Conservation (phyloP, 2,329 filamentous ascomycete genomes). For the Leptographium procerum region DNA sequence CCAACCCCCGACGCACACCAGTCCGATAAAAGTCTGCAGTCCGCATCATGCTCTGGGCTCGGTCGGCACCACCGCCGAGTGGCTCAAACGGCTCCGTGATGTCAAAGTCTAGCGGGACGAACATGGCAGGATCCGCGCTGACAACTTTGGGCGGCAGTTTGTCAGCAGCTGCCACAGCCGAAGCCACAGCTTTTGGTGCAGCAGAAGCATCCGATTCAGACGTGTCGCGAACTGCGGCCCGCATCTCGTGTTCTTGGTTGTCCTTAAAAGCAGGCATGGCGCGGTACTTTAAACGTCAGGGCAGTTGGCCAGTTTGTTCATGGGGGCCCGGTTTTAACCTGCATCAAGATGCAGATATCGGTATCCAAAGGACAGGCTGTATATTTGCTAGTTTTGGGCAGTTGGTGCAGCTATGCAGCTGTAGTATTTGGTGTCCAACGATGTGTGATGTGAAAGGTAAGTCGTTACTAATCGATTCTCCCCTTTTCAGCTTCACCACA, state of each 20-base stretch:
- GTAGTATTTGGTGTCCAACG: too few relatives aligned
- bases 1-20: conserved; percentile 20
- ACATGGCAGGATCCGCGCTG: conserved; percentile 19
- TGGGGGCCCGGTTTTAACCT: not conserved
- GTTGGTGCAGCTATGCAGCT: too few relatives aligned
- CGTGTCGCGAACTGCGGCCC: not conserved
- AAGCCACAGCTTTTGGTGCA: not conserved
- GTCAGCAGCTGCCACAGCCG: not conserved
- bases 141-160: conserved; percentile 14
- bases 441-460: too few relatives aligned
- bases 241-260: not conserved
- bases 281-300: not conserved
- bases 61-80: conserved; percentile 18
- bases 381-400: too few relatives aligned
- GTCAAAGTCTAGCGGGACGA: conserved; percentile 22
- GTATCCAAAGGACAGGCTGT: too few relatives aligned
- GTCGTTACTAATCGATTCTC: too few relatives aligned
- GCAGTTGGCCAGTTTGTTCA: not conserved
- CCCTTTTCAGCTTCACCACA: too few relatives aligned
- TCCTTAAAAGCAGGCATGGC: not conserved
- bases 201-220: not conserved
- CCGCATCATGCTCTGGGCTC: conserved; percentile 18
- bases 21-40: conserved; percentile 20
- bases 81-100: conserved; percentile 16
- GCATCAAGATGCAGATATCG: not conserved